phyloP scores from a whole-genome alignment of 768 basidiomycete species.

The Lactarius psammicola region DNA sequence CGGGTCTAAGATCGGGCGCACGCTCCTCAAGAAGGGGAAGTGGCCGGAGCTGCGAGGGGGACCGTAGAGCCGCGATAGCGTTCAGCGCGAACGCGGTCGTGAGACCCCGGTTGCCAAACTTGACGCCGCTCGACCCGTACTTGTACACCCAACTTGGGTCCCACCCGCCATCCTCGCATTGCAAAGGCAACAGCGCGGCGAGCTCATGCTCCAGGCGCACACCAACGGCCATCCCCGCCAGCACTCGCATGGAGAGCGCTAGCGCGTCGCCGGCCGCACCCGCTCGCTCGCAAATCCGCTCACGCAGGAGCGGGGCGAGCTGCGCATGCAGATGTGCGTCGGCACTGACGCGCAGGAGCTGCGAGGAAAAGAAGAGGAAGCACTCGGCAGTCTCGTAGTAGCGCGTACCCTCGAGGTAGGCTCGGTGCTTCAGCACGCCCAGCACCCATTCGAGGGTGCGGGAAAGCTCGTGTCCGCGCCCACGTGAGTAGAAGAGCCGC shows the following conservation, averaged over 20 bases:
- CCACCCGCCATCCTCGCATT: slow-evolving; percentile 59
- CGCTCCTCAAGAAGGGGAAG: too few relatives aligned
- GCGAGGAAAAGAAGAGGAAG: slow-evolving; percentile 51
- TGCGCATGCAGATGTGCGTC: slow-evolving; percentile 39
- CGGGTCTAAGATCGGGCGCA: too few relatives aligned
- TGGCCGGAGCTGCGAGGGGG: too few relatives aligned
- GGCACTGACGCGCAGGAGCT: slow-evolving; percentile 41
- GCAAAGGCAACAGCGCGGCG: slow-evolving; percentile 45
- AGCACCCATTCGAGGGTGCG: slow-evolving; percentile 49
- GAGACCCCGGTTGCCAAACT: slow-evolving; percentile 54
- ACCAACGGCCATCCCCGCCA: slow-evolving; percentile 44
- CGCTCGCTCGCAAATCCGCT: slow-evolving; percentile 49
- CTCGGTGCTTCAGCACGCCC: slow-evolving; percentile 49
- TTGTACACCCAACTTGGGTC: slow-evolving; percentile 55
- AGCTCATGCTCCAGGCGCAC: slow-evolving; percentile 46
- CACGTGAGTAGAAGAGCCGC: slow-evolving; percentile 50
- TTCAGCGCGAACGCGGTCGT: slow-evolving; percentile 54
- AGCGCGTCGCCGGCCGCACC: slow-evolving; percentile 52
- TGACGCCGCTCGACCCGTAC: slow-evolving; percentile 47
- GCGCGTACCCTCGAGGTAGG: slow-evolving; percentile 53
- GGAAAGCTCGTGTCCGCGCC: slow-evolving; percentile 47
- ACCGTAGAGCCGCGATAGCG: slow-evolving; percentile 41
- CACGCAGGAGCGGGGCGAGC: slow-evolving; percentile 44
- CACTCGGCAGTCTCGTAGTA: slow-evolving; percentile 54
- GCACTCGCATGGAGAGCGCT: slow-evolving; percentile 55